Base-by-base conservation (phyloP, 495 filamentous ascomycete species). In the Cryomyces antarcticus region DNA sequence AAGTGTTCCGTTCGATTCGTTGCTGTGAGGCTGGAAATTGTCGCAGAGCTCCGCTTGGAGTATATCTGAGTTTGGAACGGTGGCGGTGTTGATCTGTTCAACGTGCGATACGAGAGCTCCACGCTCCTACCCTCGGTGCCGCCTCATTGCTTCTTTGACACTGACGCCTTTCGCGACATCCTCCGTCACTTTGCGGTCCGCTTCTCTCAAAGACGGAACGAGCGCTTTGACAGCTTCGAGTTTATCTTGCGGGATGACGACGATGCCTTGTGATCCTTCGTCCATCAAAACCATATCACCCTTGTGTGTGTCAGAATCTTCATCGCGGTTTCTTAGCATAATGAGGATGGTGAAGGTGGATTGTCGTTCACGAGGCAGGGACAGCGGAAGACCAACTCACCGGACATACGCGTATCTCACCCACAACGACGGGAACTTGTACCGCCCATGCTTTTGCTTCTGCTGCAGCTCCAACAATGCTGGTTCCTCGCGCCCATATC, bases 221-320 rank as follows among this genome's bases (percentile, higher is more conserved):
- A 60, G n/a, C 30, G 40, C 50, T 29, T 54, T 33, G 37, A 60
- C 56, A 30, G 54, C 52, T 7, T 49, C 42, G 33, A 60, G 17
- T 45, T 33, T 52, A 7, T 59, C 60, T 28, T 58, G 54, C 2
- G 78, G 77, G 41, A 81, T 73, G n/a, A 63, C 65, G 4, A 80
- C 74, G 1, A 77, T 71, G 5, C 73, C 77, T 37, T 45, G 49
- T 48, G 75, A 71, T 27, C 58, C 50, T 0, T 67, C 64, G 53
- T 82, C 77, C 38, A 68, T 66, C 49, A 79, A 71, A 24, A 79
- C 61, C 13, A 79, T 61, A 57, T 81, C 78, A 0, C 75, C 75
- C 60, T 73, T 43, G 24, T 24, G 17, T 24, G 17, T 2, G 17
- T 24, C 17, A 24, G 17, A 24, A 24, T 24, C 17, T 24, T 24